Conservation (phyloP, 1,139 yeast species). For the Zygotorulaspora mrakii region DNA sequence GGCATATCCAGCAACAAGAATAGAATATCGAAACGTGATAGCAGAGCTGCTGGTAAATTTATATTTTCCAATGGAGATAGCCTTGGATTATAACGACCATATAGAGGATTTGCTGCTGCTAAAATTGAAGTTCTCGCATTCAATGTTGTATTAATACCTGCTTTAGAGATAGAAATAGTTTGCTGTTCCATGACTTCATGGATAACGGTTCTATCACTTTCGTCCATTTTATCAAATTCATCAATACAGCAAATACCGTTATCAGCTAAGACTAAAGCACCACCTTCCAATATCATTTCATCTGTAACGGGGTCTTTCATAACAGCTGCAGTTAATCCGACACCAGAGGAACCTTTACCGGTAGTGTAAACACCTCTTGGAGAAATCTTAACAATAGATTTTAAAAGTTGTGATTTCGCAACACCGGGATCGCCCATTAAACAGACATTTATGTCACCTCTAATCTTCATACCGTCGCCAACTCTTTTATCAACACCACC, state of each 20-base stretch:
- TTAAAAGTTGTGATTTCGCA: conserved; percentile 93
- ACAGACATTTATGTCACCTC: conserved; percentile 96
- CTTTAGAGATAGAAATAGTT: conserved; percentile 94
- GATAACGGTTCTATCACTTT: conserved; percentile 91
- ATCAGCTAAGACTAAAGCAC: conserved; percentile 95
- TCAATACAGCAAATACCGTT: conserved; percentile 98
- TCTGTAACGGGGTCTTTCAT: conserved; percentile 98
- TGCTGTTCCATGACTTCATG: conserved; percentile 99
- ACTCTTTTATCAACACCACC: conserved; percentile 95
- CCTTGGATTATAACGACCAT: conserved; percentile 89
- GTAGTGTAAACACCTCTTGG: conserved; percentile 98
- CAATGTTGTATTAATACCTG: conserved; percentile 94
- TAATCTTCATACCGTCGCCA: conserved; percentile 94
- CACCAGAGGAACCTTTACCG: conserved; percentile 98
- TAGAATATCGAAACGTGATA: conserved; percentile 91
- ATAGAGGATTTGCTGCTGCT: conserved; percentile 97
- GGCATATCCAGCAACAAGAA: conserved; percentile 86
- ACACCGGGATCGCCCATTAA: conserved; percentile 99
- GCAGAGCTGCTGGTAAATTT: conserved; percentile 91
- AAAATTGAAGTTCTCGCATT: conserved; percentile 94
- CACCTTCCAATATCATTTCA: conserved; percentile 98
- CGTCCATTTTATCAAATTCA: conserved; percentile 99
- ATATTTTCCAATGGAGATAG: conserved; percentile 93
- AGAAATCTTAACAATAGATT: conserved; percentile 87
- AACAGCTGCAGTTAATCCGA: conserved; percentile 98